These are phyloP conservation scores for Rhizopogon rudus DNA, from an alignment of 768 basidiomycete genomes.

Conservation along the genomic window DNA sequence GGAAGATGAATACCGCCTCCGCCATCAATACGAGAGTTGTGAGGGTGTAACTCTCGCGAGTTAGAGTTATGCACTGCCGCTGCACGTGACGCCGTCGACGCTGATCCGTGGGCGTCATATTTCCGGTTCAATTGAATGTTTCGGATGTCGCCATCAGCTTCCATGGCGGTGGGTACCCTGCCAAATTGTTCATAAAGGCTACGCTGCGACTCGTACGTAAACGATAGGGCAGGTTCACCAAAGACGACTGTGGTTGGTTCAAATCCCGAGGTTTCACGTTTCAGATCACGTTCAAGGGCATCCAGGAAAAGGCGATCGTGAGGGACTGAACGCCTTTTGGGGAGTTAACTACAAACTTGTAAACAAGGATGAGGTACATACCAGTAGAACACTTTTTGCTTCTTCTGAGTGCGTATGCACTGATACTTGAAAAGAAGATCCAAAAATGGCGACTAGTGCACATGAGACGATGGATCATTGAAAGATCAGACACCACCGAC, in stretches of 20 bases:
- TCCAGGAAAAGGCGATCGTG: conserved; percentile 97
- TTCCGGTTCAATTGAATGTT: conserved; percentile 10
- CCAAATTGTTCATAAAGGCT: conserved; percentile 89
- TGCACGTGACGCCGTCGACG: conserved; percentile 3
- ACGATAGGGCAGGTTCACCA: conserved; percentile 84
- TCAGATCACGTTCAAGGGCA: conserved; percentile 92
- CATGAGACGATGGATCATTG: conserved; percentile 5
- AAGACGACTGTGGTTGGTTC: conserved; percentile 75
- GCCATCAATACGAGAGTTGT: conserved; percentile 17
- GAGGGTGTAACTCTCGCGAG: conserved; percentile 15
- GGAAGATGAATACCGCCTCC: conserved; percentile 11
- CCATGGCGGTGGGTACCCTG: conserved; percentile 31
- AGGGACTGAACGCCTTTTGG: conserved; percentile 86
- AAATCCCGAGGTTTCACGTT: conserved; percentile 87
- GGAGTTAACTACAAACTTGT: not conserved
- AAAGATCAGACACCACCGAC: conserved; percentile 33
- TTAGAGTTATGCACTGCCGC: conserved; percentile 7
- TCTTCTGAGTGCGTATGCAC: conserved; percentile 97
- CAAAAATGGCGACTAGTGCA: conserved; percentile 76
- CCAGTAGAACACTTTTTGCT: conserved; percentile 99
- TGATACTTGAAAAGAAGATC: conserved; percentile 95
- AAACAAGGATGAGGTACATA: conserved; percentile 20
- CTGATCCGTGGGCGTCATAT: conserved; percentile 7
- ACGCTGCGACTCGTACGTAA: conserved; percentile 82
- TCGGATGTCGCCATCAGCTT: conserved; percentile 9